Conservation (phyloP, 129 eudicot species). For the Flaveria bidentis region DNA sequence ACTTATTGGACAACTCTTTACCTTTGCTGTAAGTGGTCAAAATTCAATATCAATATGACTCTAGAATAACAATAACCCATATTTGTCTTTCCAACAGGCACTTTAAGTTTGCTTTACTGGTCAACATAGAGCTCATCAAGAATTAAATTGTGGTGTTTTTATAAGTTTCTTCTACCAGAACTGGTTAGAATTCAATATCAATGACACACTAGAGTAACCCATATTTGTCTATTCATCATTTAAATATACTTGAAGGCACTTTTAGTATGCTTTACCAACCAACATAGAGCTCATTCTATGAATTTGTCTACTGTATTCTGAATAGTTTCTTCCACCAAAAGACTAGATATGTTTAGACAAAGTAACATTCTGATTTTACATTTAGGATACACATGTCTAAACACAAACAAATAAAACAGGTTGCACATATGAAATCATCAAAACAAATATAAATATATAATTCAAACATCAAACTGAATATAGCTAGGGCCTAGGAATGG, state of each 20-base stretch:
- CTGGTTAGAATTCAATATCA: neutral
- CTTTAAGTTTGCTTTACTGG: no score
- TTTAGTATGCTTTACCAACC: neutral
- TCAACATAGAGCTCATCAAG: no score
- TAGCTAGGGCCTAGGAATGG: neutral
- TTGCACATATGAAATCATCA: neutral
- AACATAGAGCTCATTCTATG: neutral
- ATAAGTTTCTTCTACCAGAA: no score
- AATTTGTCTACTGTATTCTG: neutral
- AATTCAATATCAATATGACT: no score
- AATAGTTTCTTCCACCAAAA: neutral
- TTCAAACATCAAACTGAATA: neutral
- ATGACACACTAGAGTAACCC: neutral
- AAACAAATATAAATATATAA: neutral
- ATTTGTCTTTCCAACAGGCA: no score
- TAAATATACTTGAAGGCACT: neutral
- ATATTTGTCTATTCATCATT: neutral
- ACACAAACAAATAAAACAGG: neutral
- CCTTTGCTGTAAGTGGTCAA: neutral
- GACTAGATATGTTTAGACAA: neutral
- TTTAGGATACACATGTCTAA: neutral
- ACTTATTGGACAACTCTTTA: neutral
- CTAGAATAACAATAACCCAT: no score
- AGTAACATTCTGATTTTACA: no score
- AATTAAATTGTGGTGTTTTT: no score